These are phyloP conservation scores for Penicillium silybi DNA, from an alignment of 495 filamentous ascomycete species.

Conservation along the genomic window DNA sequence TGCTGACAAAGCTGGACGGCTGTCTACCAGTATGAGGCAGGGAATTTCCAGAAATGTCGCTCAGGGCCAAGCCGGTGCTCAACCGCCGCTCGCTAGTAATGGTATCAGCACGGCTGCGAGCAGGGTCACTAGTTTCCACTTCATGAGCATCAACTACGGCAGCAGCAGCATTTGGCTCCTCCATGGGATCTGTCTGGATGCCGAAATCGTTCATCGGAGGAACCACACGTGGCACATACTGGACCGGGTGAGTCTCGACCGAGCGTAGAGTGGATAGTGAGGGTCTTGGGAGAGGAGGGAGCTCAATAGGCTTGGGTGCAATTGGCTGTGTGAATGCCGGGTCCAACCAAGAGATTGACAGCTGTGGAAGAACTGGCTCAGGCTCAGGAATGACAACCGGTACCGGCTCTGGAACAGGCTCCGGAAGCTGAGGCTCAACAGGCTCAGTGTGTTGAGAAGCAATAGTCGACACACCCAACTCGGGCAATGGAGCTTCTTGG, in stretches of 20 bases:
- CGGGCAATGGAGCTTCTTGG: slow-evolving; percentile 13
- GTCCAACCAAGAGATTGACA: slow-evolving; percentile 32
- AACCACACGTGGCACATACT: slow-evolving; percentile 15
- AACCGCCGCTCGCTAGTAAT: slow-evolving; percentile 38
- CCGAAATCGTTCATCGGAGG: slow-evolving; percentile 17
- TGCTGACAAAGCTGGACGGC: slow-evolving; percentile 41
- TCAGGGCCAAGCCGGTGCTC: slow-evolving; percentile 40
- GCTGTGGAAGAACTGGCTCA: slow-evolving; percentile 26
- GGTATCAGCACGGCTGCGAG: slow-evolving; percentile 26
- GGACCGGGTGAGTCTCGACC: slow-evolving; percentile 38
- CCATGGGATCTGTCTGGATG: slow-evolving; percentile 21
- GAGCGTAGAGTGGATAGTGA: slow-evolving; percentile 39
- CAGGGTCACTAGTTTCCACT: slow-evolving; percentile 49
- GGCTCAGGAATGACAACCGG: slow-evolving; percentile 26
- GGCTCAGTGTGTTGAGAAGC: slow-evolving; percentile 49
- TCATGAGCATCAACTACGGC: slow-evolving; percentile 44
- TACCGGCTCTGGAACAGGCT: slow-evolving; percentile 17
- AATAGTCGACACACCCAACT: slow-evolving; percentile 47
- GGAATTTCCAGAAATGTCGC: slow-evolving; percentile 44
- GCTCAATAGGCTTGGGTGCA: slow-evolving; percentile 17
- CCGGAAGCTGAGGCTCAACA: slow-evolving; percentile 26
- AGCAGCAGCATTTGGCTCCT: slow-evolving; percentile 15
- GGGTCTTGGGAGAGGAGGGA: slow-evolving; percentile 13
- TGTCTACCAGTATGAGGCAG: slow-evolving; percentile 26
- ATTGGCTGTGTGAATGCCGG: slow-evolving; percentile 37